phyloP scores from a whole-genome alignment of 805 yeast species.

The Scheffersomyces coipomensis region DNA sequence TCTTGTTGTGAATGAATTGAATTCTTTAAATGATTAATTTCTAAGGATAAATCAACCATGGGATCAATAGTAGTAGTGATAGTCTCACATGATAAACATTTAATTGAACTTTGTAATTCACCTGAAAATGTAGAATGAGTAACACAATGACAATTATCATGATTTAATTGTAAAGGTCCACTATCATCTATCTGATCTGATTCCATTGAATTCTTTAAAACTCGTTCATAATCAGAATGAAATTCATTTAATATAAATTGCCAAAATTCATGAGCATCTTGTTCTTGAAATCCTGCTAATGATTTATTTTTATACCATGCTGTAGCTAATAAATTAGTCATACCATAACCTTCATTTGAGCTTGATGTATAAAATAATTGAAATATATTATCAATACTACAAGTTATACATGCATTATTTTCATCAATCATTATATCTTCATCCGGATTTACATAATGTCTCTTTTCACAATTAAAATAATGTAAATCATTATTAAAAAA shows the following conservation, averaged over 20 bases:
- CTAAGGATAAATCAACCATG: slow-evolving; percentile 83
- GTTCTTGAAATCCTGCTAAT: slow-evolving; percentile 94
- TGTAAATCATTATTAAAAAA: slow-evolving; percentile 73
- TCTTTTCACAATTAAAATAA: slow-evolving; percentile 47
- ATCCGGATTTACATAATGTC: slow-evolving; percentile 11
- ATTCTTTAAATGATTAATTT: slow-evolving; percentile 41
- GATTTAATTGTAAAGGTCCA: background rate
- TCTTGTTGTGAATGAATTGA: slow-evolving; percentile 25
- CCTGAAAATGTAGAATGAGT: slow-evolving; percentile 85
- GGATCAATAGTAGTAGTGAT: slow-evolving; percentile 80
- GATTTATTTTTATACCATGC: slow-evolving; percentile 84
- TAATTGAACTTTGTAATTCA: slow-evolving; percentile 73
- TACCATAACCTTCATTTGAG: slow-evolving; percentile 69
- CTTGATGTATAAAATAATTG: slow-evolving; percentile 68
- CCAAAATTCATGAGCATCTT: slow-evolving; percentile 98
- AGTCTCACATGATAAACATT: slow-evolving; percentile 66
- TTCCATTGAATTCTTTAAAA: slow-evolving; percentile 6
- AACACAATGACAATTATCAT: slow-evolving; percentile 62
- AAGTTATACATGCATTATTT: slow-evolving; percentile 64
- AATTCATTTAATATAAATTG: slow-evolving; percentile 86
- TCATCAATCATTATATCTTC: slow-evolving; percentile 23
- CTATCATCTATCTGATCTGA: background rate
- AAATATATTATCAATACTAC: slow-evolving; percentile 80
- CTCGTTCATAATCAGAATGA: slow-evolving; percentile 44
- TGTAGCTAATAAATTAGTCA: slow-evolving; percentile 75